Evolutionary conservation across 106 monocot species (phyloP), one percentile per base, ranked within the genome.

Genomic region (Platanthera guangdongensis): DNA sequence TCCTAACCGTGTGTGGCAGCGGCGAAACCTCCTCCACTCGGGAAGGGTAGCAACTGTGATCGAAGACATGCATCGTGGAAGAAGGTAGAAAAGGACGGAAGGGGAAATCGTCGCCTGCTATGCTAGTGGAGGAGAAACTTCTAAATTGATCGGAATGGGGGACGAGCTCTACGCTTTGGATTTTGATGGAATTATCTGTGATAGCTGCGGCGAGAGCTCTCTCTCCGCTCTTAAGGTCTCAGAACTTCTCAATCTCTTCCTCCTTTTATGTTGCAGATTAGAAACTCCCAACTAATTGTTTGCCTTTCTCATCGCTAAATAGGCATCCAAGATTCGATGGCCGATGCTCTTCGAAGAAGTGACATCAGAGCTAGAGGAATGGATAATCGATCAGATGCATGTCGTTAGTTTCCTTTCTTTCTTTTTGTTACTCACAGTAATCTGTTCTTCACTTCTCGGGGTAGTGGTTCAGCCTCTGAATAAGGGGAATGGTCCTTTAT

Each of bases 131-230:
- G 16, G 11, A 5, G 59, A 60, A 7, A 60, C 18, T 60, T 60
- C 9, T 67, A 12, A 9, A 30, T 12, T 10, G 67, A 67, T 1
- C 9, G 50, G 4, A 69, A 91, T 87, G 91, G 85, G 77, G 13
- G 92, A 88, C 28, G 76, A 99, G 78, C 76, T 99, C 11, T 99
- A 99, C 78, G 99, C 99, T 5, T 78, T 99, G 78, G 99, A 99
- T 78, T 99, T 99, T 79, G 99, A 99, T 55, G 99, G 99, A 69
- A 92, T 99, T 32, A 64, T 99, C 52, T 99, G 99, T 81, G 99
- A 99, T 76, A 99, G 94, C 84, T 94, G 99, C 83, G 99, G 99
- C 47, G 99, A 99, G 87, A 99, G 92, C 81, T 94, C 99, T 70
- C 72, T 82, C 80, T 99, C 99, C n/a, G 99, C 99, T 59, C 62